Evolutionary conservation across 768 basidiomycete species (phyloP), one percentile per base, ranked within the genome.

Genomic region (Hypsizygus marmoreus): DNA sequence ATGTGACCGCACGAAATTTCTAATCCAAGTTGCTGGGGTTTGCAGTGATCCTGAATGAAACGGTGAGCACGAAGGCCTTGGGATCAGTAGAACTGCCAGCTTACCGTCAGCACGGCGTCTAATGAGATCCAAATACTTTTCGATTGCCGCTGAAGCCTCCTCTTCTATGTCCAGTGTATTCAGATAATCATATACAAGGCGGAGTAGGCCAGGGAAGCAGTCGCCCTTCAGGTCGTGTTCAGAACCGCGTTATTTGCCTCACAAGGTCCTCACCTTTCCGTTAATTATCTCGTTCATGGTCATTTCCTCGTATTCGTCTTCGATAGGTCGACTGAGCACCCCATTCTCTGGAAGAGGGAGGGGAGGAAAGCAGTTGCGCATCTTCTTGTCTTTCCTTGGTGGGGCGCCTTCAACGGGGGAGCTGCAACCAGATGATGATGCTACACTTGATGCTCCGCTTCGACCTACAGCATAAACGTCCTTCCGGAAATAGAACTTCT

Each of bases 1-100:
- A 64, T 99, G 97, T 1, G 84, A 78, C 19, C 84, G 82, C 32
- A 99, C 88, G 67, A 97, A 98, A 36, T 88, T 77, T 26, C 97
- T 81, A 45, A 97, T 94, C 93, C 93, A 99, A 3, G 84, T 82
- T 9, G 97, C 97, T 6, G 91, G 81, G 0, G 97, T 97, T 62
- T 81, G 64, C 19, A 97, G 72, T 5, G 84, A 75, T 16, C 92
- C 93, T 93, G 45, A 19, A 39, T 41, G 40, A 40, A 13, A 11
- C 24, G 6, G 20, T 25, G 42, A n/a, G 33, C 49, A 45, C 22
- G 37, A 28, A 26, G 20, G 29, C 22, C 26, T 3, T 40, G 14
- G 34, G 26, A 8, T 20, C 41, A 38, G 23, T 30, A 42, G 12
- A 46, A 49, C 23, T 24, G 28, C 2, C 19, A 14, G 64, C 80